Evolutionary conservation across 139 green algal species (phyloP).

Genomic region (Chlorella ohadii): DNA sequence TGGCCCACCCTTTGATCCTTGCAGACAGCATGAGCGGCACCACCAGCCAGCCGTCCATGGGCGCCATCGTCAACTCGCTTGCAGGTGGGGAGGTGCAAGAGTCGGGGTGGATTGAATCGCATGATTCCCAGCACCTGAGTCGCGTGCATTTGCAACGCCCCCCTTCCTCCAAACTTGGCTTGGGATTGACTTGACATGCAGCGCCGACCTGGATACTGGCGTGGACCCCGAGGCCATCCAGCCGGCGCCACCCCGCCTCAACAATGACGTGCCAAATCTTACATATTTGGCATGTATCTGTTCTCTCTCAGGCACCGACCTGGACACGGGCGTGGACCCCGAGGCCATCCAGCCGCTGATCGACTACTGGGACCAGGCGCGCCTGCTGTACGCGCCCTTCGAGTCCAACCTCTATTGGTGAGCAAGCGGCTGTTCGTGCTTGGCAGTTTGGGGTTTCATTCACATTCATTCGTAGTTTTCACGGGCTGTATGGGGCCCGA

Average conservation of each 20-base stretch:
- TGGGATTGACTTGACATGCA: no score
- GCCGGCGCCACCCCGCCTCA: no score
- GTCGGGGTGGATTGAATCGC: neutral
- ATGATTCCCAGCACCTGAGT: no score
- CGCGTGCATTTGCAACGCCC: no score
- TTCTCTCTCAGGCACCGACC: slow-evolving; percentile 58
- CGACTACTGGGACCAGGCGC: slow-evolving; percentile 88
- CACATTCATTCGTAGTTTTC: no score
- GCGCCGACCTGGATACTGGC: no score
- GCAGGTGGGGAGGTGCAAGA: neutral
- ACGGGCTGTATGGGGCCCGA: no score
- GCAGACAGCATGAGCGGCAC: slow-evolving; percentile 82
- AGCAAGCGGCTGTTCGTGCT: neutral
- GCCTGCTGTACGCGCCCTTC: slow-evolving; percentile 91
- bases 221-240: neutral
- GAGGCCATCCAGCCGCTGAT: slow-evolving; percentile 64
- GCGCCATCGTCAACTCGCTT: slow-evolving; percentile 83
- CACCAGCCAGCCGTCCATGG: slow-evolving; percentile 86
- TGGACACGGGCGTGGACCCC: slow-evolving; percentile 87
- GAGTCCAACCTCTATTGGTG: slow-evolving; percentile 79
- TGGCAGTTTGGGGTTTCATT: no score
- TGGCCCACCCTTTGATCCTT: no score
- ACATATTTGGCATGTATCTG: no score
- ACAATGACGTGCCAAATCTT: no score
- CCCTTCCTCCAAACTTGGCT: no score